Evolutionary conservation across 495 filamentous ascomycete genomes (phyloP).

Genomic region (Thermothielavioides terrestris): DNA sequence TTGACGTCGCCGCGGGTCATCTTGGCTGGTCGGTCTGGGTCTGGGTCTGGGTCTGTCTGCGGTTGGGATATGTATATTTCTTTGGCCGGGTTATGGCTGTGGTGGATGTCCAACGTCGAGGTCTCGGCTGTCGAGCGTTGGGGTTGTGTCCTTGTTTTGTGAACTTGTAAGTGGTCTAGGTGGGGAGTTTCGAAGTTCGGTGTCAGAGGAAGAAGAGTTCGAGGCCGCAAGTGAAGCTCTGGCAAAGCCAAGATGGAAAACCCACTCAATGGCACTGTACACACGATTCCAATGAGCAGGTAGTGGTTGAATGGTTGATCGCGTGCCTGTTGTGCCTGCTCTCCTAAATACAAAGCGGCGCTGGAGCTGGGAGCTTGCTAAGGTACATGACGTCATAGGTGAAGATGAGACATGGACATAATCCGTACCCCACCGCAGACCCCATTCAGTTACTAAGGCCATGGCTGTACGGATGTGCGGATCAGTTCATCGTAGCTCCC

Average conservation of each 20-base stretch:
- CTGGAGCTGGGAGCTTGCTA: background rate
- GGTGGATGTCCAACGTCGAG: background rate
- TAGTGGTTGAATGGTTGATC: no score
- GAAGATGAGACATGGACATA: slow-evolving; percentile 9
- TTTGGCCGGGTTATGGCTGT: background rate
- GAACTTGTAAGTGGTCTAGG: no score
- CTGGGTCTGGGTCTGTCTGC: background rate
- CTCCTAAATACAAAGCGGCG: background rate
- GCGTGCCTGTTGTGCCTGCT: no score
- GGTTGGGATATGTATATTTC: background rate
- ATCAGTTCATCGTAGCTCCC: no score
- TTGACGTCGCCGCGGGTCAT: slow-evolving; percentile 75
- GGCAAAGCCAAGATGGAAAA: no score
- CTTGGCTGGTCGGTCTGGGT: slow-evolving; percentile 22
- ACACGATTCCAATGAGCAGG: no score
- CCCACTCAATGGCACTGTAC: no score
- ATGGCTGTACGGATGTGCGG: background rate
- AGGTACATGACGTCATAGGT: slow-evolving; percentile 21
- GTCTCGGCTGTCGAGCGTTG: background rate
- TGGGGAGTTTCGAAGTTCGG: no score
- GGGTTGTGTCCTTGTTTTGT: no score
- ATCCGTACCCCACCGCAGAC: background rate
- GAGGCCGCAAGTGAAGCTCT: no score
- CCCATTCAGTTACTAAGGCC: no score
- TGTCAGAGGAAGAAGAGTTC: no score